Conservation (phyloP, 371 early-diverging fungal species). For the Chytridium lagenaria region DNA sequence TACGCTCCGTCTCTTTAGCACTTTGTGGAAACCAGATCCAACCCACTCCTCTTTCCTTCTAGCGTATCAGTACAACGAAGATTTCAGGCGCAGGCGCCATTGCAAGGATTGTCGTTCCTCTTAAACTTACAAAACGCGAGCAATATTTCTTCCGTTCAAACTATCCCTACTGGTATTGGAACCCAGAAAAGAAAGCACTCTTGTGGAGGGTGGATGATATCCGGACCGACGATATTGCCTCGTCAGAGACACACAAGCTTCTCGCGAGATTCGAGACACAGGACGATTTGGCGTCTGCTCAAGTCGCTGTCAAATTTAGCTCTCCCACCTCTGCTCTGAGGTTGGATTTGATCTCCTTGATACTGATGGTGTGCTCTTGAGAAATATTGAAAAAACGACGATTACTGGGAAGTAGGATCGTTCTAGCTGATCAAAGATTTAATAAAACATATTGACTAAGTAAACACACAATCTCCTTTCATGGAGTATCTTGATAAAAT, state of each 20-base stretch:
- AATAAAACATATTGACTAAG: background rate
- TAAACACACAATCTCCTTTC: background rate
- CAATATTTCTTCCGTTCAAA: slow-evolving; percentile 35
- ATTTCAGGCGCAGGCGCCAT: slow-evolving; percentile 12
- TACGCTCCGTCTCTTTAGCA: slow-evolving; percentile 41
- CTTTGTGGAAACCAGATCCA: slow-evolving; percentile 48
- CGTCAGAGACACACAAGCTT: slow-evolving; percentile 37
- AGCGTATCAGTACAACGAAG: slow-evolving; percentile 42
- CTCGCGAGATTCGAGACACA: slow-evolving; percentile 48
- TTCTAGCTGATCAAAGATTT: background rate
- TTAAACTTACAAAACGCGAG: slow-evolving; percentile 38
- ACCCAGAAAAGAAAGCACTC: slow-evolving; percentile 39
- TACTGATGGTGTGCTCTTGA: background rate
- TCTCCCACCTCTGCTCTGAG: slow-evolving; percentile 20
- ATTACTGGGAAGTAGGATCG: slow-evolving; percentile 1
- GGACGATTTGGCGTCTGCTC: slow-evolving; percentile 15
- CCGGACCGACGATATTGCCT: background rate
- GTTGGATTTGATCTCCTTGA: slow-evolving; percentile 20
- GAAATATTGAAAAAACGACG: background rate
- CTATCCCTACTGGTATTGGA: slow-evolving; percentile 48
- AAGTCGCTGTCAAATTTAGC: slow-evolving; percentile 27
- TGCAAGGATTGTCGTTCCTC: slow-evolving; percentile 41
- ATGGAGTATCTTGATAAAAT: too few relatives aligned
- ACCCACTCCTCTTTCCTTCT: slow-evolving; percentile 42
- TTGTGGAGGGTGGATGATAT: slow-evolving; percentile 47